Conservation (phyloP, 2,329 filamentous ascomycete genomes). For the Scytalidium sp. region DNA sequence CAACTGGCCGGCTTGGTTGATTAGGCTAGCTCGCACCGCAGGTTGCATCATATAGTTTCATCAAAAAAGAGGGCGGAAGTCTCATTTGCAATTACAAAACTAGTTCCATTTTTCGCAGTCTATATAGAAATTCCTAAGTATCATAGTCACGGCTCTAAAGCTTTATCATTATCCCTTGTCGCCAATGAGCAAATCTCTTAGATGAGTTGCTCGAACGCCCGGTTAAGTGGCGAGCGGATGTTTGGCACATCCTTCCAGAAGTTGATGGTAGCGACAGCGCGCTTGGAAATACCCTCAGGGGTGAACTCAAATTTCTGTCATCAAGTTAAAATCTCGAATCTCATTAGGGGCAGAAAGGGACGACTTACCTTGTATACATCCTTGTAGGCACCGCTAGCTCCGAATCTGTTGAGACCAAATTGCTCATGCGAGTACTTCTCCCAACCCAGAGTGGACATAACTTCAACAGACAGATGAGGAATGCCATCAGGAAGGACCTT, state of each 20-base stretch:
- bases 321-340: conserved; percentile 33
- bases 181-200: conserved; percentile 47
- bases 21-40: no score
- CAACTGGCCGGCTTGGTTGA: neutral
- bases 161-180: neutral
- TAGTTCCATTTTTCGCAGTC: no score
- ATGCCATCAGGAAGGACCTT: conserved; percentile 91
- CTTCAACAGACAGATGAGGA: conserved; percentile 89
- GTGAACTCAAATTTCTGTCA: conserved; percentile 98
- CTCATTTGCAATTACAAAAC: no score
- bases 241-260: conserved; percentile 96
- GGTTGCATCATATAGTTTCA: no score
- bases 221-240: conserved; percentile 92
- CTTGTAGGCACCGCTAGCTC: conserved; percentile 95
- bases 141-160: neutral
- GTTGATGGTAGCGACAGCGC: conserved; percentile 84
- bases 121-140: neutral
- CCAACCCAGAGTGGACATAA: conserved; percentile 97
- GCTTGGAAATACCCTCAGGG: conserved; percentile 93
- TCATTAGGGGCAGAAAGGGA: neutral
- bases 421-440: conserved; percentile 99
- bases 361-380: conserved; percentile 83
- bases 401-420: conserved; percentile 98
- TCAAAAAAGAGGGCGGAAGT: no score
- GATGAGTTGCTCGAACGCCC: conserved; percentile 95